These are phyloP conservation scores for Phoma sp. DNA, from an alignment of 2,329 filamentous ascomycete genomes.

Conservation along the genomic window DNA sequence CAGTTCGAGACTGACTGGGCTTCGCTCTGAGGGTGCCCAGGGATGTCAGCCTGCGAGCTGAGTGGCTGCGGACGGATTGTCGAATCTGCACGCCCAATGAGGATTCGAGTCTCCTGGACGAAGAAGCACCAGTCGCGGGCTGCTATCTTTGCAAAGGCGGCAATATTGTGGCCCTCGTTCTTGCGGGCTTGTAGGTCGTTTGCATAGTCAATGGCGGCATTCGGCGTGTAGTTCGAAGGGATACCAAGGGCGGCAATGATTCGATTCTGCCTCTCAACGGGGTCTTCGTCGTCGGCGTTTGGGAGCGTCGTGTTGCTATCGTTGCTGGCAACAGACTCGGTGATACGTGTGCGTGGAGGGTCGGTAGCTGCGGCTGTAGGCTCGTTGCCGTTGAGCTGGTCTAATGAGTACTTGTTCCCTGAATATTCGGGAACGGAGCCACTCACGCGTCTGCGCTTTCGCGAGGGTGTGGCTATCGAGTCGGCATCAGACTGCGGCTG, in stretches of 20 bases:
- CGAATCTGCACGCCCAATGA: slow-evolving; percentile 70
- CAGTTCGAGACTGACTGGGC: slow-evolving; percentile 41
- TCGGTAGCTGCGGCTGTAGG: slow-evolving; percentile 29
- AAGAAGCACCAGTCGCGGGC: slow-evolving; percentile 87
- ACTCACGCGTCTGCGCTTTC: slow-evolving; percentile 57
- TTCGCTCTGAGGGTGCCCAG: slow-evolving; percentile 33
- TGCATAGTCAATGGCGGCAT: slow-evolving; percentile 64
- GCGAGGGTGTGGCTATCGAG: slow-evolving; percentile 57
- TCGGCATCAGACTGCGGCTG: slow-evolving; percentile 50
- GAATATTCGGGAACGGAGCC: slow-evolving; percentile 5
- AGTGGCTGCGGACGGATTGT: slow-evolving; percentile 38
- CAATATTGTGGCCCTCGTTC: slow-evolving; percentile 54
- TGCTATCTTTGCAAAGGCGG: slow-evolving; percentile 81
- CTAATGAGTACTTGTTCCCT: slow-evolving; percentile 23
- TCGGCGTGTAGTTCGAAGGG: slow-evolving; percentile 57
- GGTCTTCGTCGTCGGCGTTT: slow-evolving; percentile 43
- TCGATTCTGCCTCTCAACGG: slow-evolving; percentile 47
- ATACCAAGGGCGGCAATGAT: slow-evolving; percentile 52
- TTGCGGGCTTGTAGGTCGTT: slow-evolving; percentile 56
- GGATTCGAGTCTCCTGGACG: slow-evolving; percentile 75
- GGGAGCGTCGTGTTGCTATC: slow-evolving; percentile 50
- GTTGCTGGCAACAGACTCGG: slow-evolving; percentile 52
- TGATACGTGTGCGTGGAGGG: slow-evolving; percentile 40
- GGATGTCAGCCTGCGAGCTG: slow-evolving; percentile 36
- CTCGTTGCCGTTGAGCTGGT: slow-evolving; percentile 47